These are phyloP conservation scores for Penicillium tannophilum DNA, from an alignment of 495 filamentous ascomycete species.

Conservation along the genomic window DNA sequence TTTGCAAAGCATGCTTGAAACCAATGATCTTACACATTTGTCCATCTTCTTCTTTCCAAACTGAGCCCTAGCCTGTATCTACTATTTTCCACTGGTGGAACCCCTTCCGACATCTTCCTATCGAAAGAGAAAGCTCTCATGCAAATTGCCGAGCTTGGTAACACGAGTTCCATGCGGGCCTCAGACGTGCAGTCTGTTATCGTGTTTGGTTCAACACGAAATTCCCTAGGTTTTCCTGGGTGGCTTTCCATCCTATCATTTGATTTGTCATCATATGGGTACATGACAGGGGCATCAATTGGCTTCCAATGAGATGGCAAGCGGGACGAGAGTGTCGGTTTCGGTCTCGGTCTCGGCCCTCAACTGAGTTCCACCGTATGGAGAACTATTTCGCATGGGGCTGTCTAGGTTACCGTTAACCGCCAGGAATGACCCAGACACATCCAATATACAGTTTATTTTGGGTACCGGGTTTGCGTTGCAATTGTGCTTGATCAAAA, in stretches of 20 bases:
- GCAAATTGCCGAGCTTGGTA: not conserved
- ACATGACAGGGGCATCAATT: not conserved
- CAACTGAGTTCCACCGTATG: not conserved
- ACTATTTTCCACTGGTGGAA: not conserved
- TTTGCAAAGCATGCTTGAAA: conserved; percentile 5
- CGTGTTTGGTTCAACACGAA: not conserved
- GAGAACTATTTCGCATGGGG: not conserved
- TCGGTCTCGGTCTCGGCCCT: not conserved
- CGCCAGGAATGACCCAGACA: not conserved
- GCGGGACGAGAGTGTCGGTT: not conserved
- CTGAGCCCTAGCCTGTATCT: conserved; percentile 14
- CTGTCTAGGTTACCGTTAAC: not conserved
- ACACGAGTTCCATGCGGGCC: not conserved
- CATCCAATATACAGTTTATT: not conserved
- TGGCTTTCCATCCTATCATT: too few relatives aligned
- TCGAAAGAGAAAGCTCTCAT: not conserved
- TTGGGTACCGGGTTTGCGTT: not conserved
- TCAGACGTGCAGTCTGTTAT: not conserved
- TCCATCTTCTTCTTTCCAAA: conserved; percentile 6
- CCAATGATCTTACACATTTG: conserved; percentile 6
- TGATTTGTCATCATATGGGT: not conserved
- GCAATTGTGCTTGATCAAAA: not conserved
- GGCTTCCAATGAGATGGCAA: not conserved
- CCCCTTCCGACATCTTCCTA: not conserved
- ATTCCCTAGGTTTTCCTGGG: too few relatives aligned